Evolutionary conservation across 768 basidiomycete genomes (phyloP).

Genomic region (Gloeophyllum trabeum): DNA sequence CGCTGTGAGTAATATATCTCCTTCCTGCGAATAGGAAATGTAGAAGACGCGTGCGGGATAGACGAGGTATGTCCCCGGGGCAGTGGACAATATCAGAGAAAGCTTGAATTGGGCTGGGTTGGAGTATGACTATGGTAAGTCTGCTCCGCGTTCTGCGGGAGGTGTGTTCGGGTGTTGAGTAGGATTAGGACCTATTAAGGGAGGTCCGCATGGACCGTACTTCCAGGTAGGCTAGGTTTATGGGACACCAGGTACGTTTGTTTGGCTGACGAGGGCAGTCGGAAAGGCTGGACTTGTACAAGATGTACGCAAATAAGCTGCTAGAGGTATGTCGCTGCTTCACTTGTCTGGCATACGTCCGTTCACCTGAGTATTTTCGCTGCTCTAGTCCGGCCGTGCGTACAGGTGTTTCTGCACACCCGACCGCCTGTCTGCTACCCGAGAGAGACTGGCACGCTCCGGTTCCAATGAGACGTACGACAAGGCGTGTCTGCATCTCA

Average conservation of each 20-base stretch:
- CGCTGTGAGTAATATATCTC: conserved; percentile 39
- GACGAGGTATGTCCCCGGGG: conserved; percentile 73
- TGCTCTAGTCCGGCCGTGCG: conserved; percentile 64
- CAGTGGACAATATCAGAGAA: conserved; percentile 68
- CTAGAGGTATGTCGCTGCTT: conserved; percentile 44
- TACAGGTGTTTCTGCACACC: conserved; percentile 93
- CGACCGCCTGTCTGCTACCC: conserved; percentile 54
- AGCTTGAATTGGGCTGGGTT: conserved; percentile 88
- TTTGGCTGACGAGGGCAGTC: no score
- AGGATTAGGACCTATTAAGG: conserved; percentile 68
- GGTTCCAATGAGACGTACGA: conserved; percentile 84
- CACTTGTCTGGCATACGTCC: background rate
- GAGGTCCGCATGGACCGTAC: conserved; percentile 76
- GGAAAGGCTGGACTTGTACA: conserved; percentile 81
- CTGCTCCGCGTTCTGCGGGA: background rate
- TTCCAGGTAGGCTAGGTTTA: conserved; percentile 56
- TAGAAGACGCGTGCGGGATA: conserved; percentile 17
- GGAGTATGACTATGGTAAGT: conserved; percentile 80
- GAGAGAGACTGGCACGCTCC: conserved; percentile 55
- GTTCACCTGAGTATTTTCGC: background rate
- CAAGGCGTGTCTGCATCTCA: conserved; percentile 75
- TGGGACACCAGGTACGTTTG: no score
- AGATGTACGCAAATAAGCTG: conserved; percentile 56
- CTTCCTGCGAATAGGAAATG: background rate
- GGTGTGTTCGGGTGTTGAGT: background rate